A percentile compares a stretch with the other conserved stretches of the same genome.
These are phyloP conservation scores for Pistacia integerrima DNA, from an alignment of 345 rosid species.

Conservation along the genomic window DNA sequence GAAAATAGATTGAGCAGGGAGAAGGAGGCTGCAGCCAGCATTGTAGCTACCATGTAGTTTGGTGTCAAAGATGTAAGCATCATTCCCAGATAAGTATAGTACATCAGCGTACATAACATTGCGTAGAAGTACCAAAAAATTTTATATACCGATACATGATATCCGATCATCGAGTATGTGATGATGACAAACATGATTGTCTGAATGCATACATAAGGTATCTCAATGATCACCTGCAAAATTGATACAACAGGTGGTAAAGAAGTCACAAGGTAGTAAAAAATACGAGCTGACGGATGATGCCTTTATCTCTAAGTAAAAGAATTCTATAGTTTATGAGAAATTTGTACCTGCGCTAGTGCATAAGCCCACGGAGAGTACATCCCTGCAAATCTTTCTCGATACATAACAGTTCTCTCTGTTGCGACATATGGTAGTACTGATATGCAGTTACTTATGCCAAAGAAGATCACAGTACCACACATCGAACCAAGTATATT, in stretches of 20 bases:
- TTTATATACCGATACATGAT: background rate
- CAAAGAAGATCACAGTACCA: background rate
- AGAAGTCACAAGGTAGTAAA: background rate
- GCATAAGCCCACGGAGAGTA: background rate
- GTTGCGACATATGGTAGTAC: background rate
- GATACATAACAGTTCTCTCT: background rate
- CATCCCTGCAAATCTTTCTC: conserved; percentile 11
- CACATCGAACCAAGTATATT: background rate
- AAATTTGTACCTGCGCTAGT: background rate
- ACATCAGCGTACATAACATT: background rate
- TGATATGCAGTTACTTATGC: background rate
- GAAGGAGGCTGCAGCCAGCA: background rate
- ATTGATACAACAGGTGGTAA: background rate
- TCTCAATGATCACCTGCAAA: background rate
- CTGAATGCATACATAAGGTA: background rate
- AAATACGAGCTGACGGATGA: background rate
- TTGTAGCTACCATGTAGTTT: background rate
- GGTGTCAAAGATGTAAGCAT: background rate
- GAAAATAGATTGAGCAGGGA: background rate
- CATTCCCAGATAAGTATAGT: background rate
- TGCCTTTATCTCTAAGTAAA: background rate
- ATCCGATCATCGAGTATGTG: background rate
- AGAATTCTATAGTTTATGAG: background rate
- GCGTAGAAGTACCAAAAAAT: background rate
- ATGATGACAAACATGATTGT: background rate